phyloP scores from a whole-genome alignment of 1,139 yeast species.

The Debaryomyces subglobosus region DNA sequence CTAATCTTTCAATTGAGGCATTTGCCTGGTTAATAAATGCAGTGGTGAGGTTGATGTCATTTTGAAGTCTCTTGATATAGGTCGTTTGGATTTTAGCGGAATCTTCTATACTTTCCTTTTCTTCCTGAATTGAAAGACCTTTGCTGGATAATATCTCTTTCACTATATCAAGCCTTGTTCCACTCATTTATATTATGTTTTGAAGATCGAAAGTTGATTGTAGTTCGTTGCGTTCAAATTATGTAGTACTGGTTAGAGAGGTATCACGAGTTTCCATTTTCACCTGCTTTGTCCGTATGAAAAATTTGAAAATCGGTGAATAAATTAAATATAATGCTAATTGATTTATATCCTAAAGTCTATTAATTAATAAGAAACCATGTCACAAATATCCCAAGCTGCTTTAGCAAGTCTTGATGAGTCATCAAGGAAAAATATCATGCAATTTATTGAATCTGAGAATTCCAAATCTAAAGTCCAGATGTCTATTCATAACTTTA shows the following conservation, averaged over 20 bases:
- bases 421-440: slow-evolving; percentile 69
- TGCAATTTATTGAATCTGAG: slow-evolving; percentile 78
- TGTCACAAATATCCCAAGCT: slow-evolving; percentile 64
- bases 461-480: slow-evolving; percentile 88
- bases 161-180: slow-evolving; percentile 10
- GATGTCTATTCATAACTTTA: slow-evolving; percentile 80
- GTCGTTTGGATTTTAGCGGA: slow-evolving; percentile 13
- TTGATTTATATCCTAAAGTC: neutral
- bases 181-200: slow-evolving; percentile 3
- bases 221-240: neutral
- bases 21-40: slow-evolving; percentile 35
- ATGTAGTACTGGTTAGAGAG: neutral
- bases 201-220: too few relatives aligned
- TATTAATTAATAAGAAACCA: slow-evolving; percentile 19
- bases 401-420: slow-evolving; percentile 71
- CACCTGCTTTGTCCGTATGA: slow-evolving; percentile 6
- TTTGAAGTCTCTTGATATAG: slow-evolving; percentile 29
- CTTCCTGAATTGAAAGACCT: neutral
- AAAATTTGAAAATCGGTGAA: neutral
- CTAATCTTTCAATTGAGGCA: slow-evolving; percentile 22
- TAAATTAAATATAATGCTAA: neutral
- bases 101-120: slow-evolving; percentile 14
- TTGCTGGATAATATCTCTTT: slow-evolving; percentile 5
- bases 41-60: slow-evolving; percentile 32
- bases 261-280: neutral